Evolutionary conservation across 805 yeast genomes (phyloP), one percentile per base, ranked within the genome.

Genomic region (Myxozyma melibiosi): DNA sequence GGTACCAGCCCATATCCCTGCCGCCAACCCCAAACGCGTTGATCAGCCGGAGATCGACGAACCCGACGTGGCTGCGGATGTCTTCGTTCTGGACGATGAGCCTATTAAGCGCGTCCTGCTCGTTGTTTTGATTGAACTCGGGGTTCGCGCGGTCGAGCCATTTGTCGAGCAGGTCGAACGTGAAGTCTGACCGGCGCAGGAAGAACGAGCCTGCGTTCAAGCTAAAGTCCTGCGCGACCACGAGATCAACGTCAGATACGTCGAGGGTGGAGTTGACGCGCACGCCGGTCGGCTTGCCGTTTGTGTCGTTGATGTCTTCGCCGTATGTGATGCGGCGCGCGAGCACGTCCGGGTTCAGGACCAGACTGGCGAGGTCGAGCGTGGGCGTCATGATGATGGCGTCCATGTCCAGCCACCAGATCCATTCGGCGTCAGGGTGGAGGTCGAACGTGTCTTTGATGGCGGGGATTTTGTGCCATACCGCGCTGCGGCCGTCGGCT

Each of bases 151-250:
- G 68, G 86, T 92, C 80, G 81, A 84, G 69, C 86, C 91, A 71
- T 87, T 94, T 71, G 86, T 88, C 95, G 55, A 88, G 73, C 43
- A 88, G 70, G 67, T 85, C 71, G 53, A 82, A 85, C 2, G 88
- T 72, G 95, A 95, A 88, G 9, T 78, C 79, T 2, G 87, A 83
- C 63, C 87, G 78, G 67, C 83, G 79, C 66, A 88, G 77, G 51
- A 88, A 71, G 65, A 88, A 87, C 0, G 92, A 86, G 7, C 95
- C 95, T 53, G 88, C 72, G 68, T 88, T 88, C 73, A 88, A 86
- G 58, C 92, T 91, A 71, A 92, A 86, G 71, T 88, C 96, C 71
- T 88, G 94, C 0, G 94, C 84, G 34, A 88, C 77, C 13, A 88
- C 69, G 74, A 88, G 70, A 65, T 88, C 88, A 20, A 86, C 73